Base-by-base conservation (phyloP, 1,284 basidiomycete genomes). In the Hemileia vastatrix region DNA sequence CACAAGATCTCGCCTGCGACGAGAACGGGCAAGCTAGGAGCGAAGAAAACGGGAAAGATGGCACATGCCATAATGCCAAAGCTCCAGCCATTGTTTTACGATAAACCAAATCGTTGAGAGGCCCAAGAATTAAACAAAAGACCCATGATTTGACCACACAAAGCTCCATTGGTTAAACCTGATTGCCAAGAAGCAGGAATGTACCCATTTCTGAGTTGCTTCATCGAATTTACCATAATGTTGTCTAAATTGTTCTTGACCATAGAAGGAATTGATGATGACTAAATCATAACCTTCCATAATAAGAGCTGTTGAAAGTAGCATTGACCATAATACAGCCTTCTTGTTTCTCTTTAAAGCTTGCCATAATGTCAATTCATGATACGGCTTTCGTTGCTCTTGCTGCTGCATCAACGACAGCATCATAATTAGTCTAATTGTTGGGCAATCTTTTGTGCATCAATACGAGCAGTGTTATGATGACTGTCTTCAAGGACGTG, bases 261-360 rank as follows among this genome's bases (percentile, higher is more conserved):
- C n/a, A n/a, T n/a, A n/a, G n/a, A n/a, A n/a, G n/a, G 67, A 72
- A 15, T 71, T 74, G 45, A 77, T 74, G 31, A 76, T 69, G 32
- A 77, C 70, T 3, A 75, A 73, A 64, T 77, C 75, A 66, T 76
- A 77, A 6, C 77, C 79, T 62, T 80, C 79, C 79, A 80, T 80
- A 60, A 77, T n/a, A n/a, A n/a, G n/a, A n/a, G n/a, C n/a, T n/a
- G n/a, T n/a, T n/a, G n/a, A n/a, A n/a, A n/a, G n/a, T n/a, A n/a
- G n/a, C n/a, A n/a, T n/a, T n/a, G n/a, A n/a, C n/a, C n/a, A n/a
- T n/a, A n/a, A n/a, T n/a, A n/a, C n/a, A n/a, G n/a, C n/a, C n/a
- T n/a, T n/a, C n/a, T n/a, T n/a, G n/a, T n/a, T n/a, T n/a, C n/a
- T n/a, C n/a, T n/a, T n/a, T n/a, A n/a, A n/a, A n/a, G n/a, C n/a